These are phyloP conservation scores for Hypoxylon sp. DNA, from an alignment of 2,329 filamentous ascomycete species.

Conservation along the genomic window DNA sequence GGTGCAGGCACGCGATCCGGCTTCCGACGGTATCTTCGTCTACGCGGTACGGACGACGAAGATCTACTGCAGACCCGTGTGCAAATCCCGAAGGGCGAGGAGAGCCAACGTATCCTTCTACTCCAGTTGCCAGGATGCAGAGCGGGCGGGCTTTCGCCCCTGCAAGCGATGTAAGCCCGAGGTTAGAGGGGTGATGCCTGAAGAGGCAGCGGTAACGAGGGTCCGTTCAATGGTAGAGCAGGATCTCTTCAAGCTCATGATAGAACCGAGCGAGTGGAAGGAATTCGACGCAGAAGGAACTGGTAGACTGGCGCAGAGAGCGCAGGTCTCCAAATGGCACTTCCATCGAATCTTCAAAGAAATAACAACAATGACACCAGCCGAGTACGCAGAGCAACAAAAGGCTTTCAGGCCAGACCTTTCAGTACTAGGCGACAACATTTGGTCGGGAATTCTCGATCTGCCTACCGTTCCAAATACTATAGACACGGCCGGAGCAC, in stretches of 20 bases:
- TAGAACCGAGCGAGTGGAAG: slow-evolving; percentile 1
- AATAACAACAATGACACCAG: slow-evolving; percentile 15
- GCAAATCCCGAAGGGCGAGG: slow-evolving; percentile 19
- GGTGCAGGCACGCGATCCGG: slow-evolving; percentile 16
- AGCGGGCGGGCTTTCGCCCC: slow-evolving; percentile 14
- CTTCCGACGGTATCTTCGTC: slow-evolving; percentile 16
- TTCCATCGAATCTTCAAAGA: slow-evolving; percentile 22
- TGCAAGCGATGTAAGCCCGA: slow-evolving; percentile 23
- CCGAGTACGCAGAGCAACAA: slow-evolving; percentile 13
- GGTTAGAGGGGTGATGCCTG: slow-evolving; percentile 14
- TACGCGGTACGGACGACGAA: slow-evolving; percentile 22
- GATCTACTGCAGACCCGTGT: slow-evolving; percentile 21
- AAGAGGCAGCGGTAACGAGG: slow-evolving; percentile 16
- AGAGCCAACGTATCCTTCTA: slow-evolving; percentile 19
- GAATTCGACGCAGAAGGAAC: slow-evolving; percentile 4
- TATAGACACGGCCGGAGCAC: not conserved
- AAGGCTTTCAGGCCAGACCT: not conserved
- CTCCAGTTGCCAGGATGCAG: slow-evolving; percentile 11
- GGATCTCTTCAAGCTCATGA: slow-evolving; percentile 5
- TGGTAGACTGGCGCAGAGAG: slow-evolving; percentile 11
- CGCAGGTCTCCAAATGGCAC: slow-evolving; percentile 20
- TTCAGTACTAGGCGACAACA: slow-evolving; percentile 1
- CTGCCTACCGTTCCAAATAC: not conserved
- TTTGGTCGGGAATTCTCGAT: not conserved
- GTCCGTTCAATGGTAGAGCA: slow-evolving; percentile 15